Conservation (phyloP, 2,329 filamentous ascomycete genomes). For the Aspergillus awamori region DNA sequence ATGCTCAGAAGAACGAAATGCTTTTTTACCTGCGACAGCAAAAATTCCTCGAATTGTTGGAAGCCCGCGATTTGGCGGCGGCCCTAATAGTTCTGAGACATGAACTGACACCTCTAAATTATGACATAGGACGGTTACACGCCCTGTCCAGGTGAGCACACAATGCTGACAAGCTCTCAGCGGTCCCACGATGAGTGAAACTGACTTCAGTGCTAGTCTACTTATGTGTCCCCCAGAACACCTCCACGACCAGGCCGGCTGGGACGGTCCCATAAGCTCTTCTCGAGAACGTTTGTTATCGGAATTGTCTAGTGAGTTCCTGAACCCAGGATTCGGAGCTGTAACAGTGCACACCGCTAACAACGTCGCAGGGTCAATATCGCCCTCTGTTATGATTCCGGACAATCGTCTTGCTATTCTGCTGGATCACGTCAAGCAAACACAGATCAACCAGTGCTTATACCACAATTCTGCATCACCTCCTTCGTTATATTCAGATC, state of each 20-base stretch:
- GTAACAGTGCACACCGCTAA: not conserved
- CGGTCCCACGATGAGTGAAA: not conserved
- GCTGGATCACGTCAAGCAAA: slow-evolving; percentile 79
- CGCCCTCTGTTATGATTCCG: slow-evolving; percentile 94
- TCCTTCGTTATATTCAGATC: slow-evolving; percentile 87
- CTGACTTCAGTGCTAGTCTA: slow-evolving; percentile 55
- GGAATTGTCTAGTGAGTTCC: slow-evolving; percentile 75
- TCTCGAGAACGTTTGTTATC: slow-evolving; percentile 77
- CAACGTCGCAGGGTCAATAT: slow-evolving; percentile 71
- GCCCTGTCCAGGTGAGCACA: slow-evolving; percentile 69
- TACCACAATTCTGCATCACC: slow-evolving; percentile 82
- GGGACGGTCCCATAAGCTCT: slow-evolving; percentile 77
- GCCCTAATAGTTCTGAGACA: slow-evolving; percentile 82
- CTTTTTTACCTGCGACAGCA: slow-evolving; percentile 87
- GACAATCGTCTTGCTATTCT: slow-evolving; percentile 83
- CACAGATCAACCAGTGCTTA: slow-evolving; percentile 78
- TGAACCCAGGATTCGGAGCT: not conserved
- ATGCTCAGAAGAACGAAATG: slow-evolving; percentile 77
- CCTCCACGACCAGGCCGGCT: slow-evolving; percentile 73
- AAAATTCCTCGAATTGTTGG: slow-evolving; percentile 89
- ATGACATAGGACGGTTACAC: slow-evolving; percentile 76
- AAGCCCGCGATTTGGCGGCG: slow-evolving; percentile 69
- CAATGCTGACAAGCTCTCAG: not conserved
- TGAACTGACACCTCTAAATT: slow-evolving; percentile 83
- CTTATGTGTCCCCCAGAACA: slow-evolving; percentile 88